Base-by-base conservation (phyloP, 106 monocot species). In the Alisma plantagoaquatica region DNA sequence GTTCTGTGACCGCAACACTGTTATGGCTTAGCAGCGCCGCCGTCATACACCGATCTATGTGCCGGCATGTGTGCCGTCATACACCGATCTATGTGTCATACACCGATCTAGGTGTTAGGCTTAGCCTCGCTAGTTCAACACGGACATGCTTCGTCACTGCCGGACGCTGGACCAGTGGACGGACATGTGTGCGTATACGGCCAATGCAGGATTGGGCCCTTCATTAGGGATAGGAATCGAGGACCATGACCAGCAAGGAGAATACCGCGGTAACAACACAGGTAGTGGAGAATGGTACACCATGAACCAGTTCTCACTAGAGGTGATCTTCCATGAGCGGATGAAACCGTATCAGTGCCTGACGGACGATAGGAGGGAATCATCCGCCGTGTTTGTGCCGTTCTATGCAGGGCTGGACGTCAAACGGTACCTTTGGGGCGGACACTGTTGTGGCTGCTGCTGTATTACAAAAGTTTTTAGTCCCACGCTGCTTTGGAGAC, bases 201-300 rank as follows among this genome's bases (percentile, higher is more conserved):
- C 58, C 69, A 75, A 69, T 56, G 28, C 52, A 17, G 75, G 69
- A 44, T 43, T 75, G 19, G 75, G 75, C 53, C 75, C 57, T 2
- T 53, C 35, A 10, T 58, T 75, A 35, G 17, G 23, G 14, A 20
- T n/a, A n/a, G n/a, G n/a, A n/a, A n/a, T n/a, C n/a, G n/a, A n/a
- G n/a, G n/a, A 54, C 33, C n/a, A 11, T 3, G n/a, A n/a, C n/a
- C n/a, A n/a, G n/a, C 23, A 27, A 7, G 35, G 23, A 2, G 25
- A n/a, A n/a, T n/a, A n/a, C n/a, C n/a, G n/a, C n/a, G 35, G 9
- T 14, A 14, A 38, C 35, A 6, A 14, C 35, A 14, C 35, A 14
- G 41, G 35, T 52, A 12, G 14, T 26, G 24, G 31, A 27, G 59
- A 46, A 1, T 75, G 70, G 64, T 65, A 65, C 60, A 19, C 32